Base-by-base conservation (phyloP, 2,329 filamentous ascomycete genomes). In the Epichloe gansuensis region DNA sequence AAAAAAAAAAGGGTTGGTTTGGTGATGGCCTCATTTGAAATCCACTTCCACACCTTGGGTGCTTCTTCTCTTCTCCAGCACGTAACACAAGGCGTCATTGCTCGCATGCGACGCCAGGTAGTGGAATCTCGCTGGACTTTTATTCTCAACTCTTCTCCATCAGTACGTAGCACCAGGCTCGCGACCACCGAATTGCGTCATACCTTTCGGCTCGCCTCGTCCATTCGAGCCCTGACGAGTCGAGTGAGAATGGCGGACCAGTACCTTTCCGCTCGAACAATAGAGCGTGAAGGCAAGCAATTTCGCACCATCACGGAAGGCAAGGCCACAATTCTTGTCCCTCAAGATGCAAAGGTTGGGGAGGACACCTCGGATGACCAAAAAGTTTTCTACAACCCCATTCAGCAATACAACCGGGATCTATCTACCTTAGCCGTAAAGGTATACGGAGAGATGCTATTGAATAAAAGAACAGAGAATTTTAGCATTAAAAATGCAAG, bases 341-440 rank as follows among this genome's bases (percentile, higher is more conserved):
- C 75, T 8, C 69, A 72, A 45, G 68, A 69, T 6, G 65, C 68
- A 23, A 71, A 67, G 60, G 66, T 68, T 52, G 65, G 65, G 6
- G 68, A 74, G 52, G 77, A 80, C 61, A 72, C 77, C 54, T 77
- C 82, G 49, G 75, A 81, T 59, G 74, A 81, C 40, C 78, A 83
- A 59, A 85, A 91, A 61, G 94, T 98, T 52, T 98, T 98, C 64
- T 98, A 98, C 76, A 98, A 98, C 61, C 91, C 93, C 0, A 96
- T 98, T 51, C 93, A 98, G 66, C 93, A 98, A 65, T 98, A 97
- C 75, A 98, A 98, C 68, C 85, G 94, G 46, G 93, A 98, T 65
- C 70, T 98, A 58, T 96, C 89, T 55, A 88, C 96, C 27, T 77
- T 98, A 13, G 89, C 89, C 1, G 95, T 98, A 66, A 88, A 87